Evolutionary conservation across 1,284 basidiomycete genomes (phyloP).

Genomic region (Sphaerobolus stellatus): DNA sequence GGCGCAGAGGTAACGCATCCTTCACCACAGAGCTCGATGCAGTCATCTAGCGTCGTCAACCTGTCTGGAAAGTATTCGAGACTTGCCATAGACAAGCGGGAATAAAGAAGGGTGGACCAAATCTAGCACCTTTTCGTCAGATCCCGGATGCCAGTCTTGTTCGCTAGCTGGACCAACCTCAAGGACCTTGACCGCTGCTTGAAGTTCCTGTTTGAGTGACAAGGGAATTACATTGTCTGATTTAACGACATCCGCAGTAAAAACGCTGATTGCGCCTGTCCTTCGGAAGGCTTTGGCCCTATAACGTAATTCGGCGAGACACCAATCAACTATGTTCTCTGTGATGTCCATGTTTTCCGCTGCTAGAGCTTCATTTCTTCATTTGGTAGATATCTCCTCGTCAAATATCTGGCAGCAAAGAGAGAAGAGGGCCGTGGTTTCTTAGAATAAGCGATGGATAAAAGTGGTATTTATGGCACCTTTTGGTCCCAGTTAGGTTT

Average conservation of each 20-base stretch:
- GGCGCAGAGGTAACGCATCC: not conserved
- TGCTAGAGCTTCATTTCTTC: not conserved
- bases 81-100: conserved; percentile 36
- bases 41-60: not conserved
- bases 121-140: conserved; percentile 43
- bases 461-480: no score
- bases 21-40: not conserved
- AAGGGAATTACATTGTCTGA: conserved; percentile 21
- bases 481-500: not conserved
- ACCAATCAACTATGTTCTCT: not conserved
- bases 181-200: conserved; percentile 27
- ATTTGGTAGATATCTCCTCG: not conserved
- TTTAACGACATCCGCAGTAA: not conserved
- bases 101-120: conserved; percentile 46
- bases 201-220: conserved; percentile 18
- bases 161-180: conserved; percentile 38
- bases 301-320: not conserved
- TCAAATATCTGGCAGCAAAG: not conserved
- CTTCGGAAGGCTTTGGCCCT: not conserved
- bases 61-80: conserved; percentile 1
- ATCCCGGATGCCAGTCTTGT: conserved; percentile 49
- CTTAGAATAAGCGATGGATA: not conserved
- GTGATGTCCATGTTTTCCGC: not conserved
- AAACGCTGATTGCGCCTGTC: not conserved
- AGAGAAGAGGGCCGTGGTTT: not conserved